These are phyloP conservation scores for Hibiscus tridactylites DNA, from an alignment of 345 rosid species.

Conservation along the genomic window DNA sequence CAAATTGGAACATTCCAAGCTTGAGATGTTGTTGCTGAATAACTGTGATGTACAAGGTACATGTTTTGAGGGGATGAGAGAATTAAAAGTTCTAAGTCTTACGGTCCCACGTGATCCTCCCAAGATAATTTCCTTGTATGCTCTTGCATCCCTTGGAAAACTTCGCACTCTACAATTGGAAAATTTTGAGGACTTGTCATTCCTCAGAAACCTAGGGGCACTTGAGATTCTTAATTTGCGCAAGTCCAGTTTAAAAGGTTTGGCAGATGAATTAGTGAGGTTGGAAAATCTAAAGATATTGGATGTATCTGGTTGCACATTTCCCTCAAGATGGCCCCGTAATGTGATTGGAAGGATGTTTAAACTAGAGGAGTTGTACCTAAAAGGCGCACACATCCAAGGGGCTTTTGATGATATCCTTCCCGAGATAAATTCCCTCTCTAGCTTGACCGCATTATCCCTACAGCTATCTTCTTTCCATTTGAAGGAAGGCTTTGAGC, in stretches of 20 bases:
- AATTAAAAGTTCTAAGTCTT: not conserved
- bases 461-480: not conserved
- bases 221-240: not conserved
- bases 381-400: not conserved
- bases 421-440: not conserved
- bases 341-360: not conserved
- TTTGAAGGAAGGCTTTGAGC: not conserved
- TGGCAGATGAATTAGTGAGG: not conserved
- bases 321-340: not conserved
- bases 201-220: not conserved
- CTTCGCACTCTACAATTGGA: not conserved
- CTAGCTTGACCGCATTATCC: not conserved
- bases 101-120: not conserved
- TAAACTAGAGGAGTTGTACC: not conserved
- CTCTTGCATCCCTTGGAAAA: not conserved
- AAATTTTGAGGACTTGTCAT: not conserved
- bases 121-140: not conserved
- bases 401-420: not conserved
- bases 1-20: not conserved
- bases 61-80: not conserved
- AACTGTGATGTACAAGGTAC: not conserved
- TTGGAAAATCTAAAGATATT: not conserved
- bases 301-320: not conserved
- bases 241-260: accelerated
- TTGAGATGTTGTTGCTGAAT: not conserved